A percentile compares a stretch with the other conserved stretches of the same genome.
Conservation (phyloP, 1,284 basidiomycete genomes). For the Cystobasidium sp. region DNA sequence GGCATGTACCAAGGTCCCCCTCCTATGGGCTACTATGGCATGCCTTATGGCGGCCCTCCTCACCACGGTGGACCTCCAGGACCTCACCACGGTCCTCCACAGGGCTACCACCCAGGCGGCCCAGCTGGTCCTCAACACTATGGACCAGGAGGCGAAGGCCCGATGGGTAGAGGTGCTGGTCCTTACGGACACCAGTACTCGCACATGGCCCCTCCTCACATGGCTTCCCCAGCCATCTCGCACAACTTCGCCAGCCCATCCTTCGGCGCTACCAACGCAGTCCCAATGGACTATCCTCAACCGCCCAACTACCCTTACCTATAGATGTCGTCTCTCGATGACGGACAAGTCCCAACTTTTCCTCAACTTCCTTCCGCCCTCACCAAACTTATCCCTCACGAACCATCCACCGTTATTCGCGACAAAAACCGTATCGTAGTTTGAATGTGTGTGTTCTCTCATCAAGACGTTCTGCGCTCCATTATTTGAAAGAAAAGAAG, state of each 20-base stretch:
- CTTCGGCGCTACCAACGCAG: constrained; percentile 37
- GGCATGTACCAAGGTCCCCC: constrained; percentile 38
- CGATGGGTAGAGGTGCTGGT: constrained; percentile 25
- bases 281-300: constrained; percentile 40
- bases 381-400: too few relatives aligned
- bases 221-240: constrained; percentile 41
- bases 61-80: constrained; percentile 21
- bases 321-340: constrained; percentile 13
- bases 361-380: background rate
- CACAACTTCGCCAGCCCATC: constrained; percentile 40
- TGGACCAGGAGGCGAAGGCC: constrained; percentile 33
- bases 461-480: too few relatives aligned
- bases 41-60: constrained; percentile 38
- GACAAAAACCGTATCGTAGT: too few relatives aligned
- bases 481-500: too few relatives aligned
- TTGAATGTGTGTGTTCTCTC: too few relatives aligned
- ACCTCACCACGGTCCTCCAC: constrained; percentile 31
- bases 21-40: constrained; percentile 43
- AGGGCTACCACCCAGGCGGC: constrained; percentile 18
- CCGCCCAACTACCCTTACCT: constrained; percentile 43
- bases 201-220: constrained; percentile 43
- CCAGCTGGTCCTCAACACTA: constrained; percentile 29
- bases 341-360: background rate
- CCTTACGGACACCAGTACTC: constrained; percentile 38
- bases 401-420: too few relatives aligned